phyloP scores from a whole-genome alignment of 2,329 filamentous ascomycete species.

The Penicillium aurantiogriseum region DNA sequence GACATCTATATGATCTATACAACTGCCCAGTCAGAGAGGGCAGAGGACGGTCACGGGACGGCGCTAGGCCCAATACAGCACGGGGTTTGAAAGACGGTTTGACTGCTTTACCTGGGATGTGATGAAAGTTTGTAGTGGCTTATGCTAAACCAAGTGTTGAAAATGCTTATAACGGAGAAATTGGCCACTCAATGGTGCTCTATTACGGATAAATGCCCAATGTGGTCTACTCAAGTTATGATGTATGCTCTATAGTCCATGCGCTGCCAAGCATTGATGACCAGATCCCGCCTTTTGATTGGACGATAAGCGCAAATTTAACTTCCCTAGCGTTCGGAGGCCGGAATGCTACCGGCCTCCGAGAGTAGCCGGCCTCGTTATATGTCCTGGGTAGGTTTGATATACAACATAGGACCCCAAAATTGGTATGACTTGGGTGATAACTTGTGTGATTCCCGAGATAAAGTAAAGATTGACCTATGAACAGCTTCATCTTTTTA shows the following conservation, averaged over 20 bases:
- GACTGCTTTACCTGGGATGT: not conserved
- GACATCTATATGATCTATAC: slow-evolving; percentile 27
- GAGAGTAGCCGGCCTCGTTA: slow-evolving; percentile 31
- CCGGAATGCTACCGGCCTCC: slow-evolving; percentile 46
- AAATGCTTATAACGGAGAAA: not conserved
- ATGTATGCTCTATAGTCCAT: slow-evolving; percentile 23
- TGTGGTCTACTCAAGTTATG: slow-evolving; percentile 14
- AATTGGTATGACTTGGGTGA: not conserved
- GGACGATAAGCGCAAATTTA: slow-evolving; percentile 21
- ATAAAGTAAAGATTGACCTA: not conserved
- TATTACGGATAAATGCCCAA: not conserved
- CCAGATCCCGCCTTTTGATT: slow-evolving; percentile 19
- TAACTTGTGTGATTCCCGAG: not conserved
- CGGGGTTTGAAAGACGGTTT: not conserved
- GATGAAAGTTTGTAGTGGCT: not conserved
- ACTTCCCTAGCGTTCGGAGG: slow-evolving; percentile 35
- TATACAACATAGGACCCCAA: not conserved
- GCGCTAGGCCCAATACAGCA: slow-evolving; percentile 27
- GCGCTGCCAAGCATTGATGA: slow-evolving; percentile 20
- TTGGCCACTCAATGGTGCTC: not conserved
- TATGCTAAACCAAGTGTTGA: not conserved
- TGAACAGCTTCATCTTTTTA: not conserved
- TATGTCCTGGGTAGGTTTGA: not conserved
- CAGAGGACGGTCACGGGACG: slow-evolving; percentile 30
- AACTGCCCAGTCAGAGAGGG: slow-evolving; percentile 28